A percentile compares a stretch with the other conserved stretches of the same genome.
phyloP scores from a whole-genome alignment of 805 yeast species.

The Kodamaea leandrae region DNA sequence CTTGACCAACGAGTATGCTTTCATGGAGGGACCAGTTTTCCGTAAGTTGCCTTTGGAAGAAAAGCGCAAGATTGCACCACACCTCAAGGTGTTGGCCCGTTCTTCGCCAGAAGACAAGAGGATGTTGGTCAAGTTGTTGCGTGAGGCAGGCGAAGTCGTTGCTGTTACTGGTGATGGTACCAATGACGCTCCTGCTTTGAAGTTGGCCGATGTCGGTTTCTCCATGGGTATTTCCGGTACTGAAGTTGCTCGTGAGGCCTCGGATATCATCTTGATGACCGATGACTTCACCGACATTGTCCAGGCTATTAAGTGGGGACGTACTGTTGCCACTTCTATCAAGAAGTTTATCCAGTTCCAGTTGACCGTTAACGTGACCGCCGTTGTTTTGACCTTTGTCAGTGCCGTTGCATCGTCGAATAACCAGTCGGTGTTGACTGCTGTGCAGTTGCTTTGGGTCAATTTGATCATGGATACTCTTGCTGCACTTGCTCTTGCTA shows the following conservation, averaged over 20 bases:
- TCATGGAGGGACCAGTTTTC: conserved; percentile 93
- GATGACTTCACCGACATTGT: conserved; percentile 95
- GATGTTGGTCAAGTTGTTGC: conserved; percentile 75
- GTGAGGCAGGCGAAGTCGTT: conserved; percentile 83
- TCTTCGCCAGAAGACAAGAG: conserved; percentile 96
- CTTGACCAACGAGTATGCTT: conserved; percentile 51
- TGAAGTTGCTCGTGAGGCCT: conserved; percentile 97
- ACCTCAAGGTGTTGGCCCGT: conserved; percentile 81
- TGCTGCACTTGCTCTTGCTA: conserved; percentile 96
- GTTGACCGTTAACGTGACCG: conserved; percentile 93
- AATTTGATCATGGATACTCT: conserved; percentile 97
- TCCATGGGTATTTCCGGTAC: conserved; percentile 99
- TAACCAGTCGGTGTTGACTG: conserved; percentile 86
- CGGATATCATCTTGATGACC: conserved; percentile 87
- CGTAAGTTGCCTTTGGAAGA: conserved; percentile 60
- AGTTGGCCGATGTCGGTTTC: conserved; percentile 95
- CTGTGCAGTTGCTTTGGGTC: conserved; percentile 97
- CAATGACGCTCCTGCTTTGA: conserved; percentile 96
- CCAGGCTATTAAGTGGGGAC: conserved; percentile 97
- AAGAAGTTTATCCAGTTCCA: conserved; percentile 96
- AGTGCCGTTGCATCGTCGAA: conserved; percentile 83
- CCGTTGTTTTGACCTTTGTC: conserved; percentile 90
- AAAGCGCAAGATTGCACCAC: conserved; percentile 62
- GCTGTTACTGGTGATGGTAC: conserved; percentile 99
- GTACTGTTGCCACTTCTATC: conserved; percentile 92